A percentile compares a stretch with the other conserved stretches of the same genome.
Evolutionary conservation across 2,329 filamentous ascomycete genomes (phyloP).

Genomic region (Phaeosphaeriaceae sp.): DNA sequence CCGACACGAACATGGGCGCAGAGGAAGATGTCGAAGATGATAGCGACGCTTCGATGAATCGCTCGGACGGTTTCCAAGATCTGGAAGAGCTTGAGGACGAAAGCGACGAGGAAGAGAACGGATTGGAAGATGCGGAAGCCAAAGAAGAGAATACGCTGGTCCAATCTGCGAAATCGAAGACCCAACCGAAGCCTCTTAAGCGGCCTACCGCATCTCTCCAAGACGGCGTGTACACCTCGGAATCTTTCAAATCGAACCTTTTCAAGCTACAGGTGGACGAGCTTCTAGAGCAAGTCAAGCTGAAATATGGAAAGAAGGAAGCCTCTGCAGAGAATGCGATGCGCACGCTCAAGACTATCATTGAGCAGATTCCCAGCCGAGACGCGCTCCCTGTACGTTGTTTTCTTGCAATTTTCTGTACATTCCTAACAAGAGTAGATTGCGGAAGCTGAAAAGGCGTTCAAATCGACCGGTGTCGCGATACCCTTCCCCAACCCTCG

Average conservation of each 20-base stretch:
- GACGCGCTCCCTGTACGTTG: conserved; percentile 54
- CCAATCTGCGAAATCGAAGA: conserved; percentile 12
- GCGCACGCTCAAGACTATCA: conserved; percentile 45
- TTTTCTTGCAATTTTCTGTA: too few species aligned
- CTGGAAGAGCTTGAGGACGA: conserved; percentile 11
- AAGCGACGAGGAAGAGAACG: conserved; percentile 19
- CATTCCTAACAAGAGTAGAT: conserved; percentile 59
- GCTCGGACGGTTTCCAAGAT: conserved; percentile 16
- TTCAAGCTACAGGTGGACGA: conserved; percentile 74
- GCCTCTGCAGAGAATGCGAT: conserved; percentile 56
- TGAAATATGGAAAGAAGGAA: conserved; percentile 65
- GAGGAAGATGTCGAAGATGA: conserved; percentile 17
- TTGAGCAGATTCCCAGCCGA: conserved; percentile 61
- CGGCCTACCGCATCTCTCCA: conserved; percentile 32
- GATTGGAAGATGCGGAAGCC: conserved; percentile 17
- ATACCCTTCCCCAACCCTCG: conserved; percentile 86
- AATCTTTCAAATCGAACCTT: conserved; percentile 69
- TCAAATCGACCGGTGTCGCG: conserved; percentile 70
- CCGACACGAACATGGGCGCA: conserved; percentile 19
- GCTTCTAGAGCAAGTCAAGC: conserved; percentile 63
- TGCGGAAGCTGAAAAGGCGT: conserved; percentile 70
- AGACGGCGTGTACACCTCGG: conserved; percentile 55
- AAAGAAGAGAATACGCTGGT: conserved; percentile 8
- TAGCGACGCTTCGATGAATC: conserved; percentile 17
- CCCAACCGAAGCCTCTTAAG: conserved; percentile 24